A percentile compares a stretch with the other conserved stretches of the same genome.
Conservation (phyloP, 352 stramenopile genomes). For the Phytophthora quininea region DNA sequence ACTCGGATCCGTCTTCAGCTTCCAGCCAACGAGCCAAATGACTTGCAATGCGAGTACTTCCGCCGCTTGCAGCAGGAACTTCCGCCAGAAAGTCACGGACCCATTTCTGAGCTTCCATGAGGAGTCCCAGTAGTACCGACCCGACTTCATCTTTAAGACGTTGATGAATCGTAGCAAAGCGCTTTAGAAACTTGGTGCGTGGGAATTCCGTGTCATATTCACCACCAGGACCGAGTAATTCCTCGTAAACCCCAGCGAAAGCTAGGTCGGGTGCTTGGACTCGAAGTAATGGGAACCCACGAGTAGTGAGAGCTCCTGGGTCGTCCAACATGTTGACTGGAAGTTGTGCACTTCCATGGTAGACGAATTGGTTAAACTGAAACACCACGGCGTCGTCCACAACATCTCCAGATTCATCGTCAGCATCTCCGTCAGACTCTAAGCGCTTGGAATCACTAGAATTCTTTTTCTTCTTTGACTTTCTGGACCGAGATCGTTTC, state of each 20-base stretch:
- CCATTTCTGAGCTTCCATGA: conserved; percentile 63
- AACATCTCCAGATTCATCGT: conserved; percentile 31
- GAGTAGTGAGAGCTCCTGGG: conserved; percentile 39
- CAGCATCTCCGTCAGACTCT: conserved; percentile 22
- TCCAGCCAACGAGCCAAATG: conserved; percentile 67
- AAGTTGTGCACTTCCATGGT: conserved; percentile 43
- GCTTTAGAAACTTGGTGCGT: conserved; percentile 27
- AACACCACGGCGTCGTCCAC: conserved; percentile 54
- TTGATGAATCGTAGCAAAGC: conserved; percentile 24
- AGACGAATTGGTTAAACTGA: conserved; percentile 72
- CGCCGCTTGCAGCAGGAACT: conserved; percentile 44
- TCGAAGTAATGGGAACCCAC: conserved; percentile 51
- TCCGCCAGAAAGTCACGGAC: conserved; percentile 55
- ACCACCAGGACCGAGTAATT: conserved; percentile 32
- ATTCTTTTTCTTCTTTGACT: conserved; percentile 12
- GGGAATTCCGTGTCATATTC: conserved; percentile 22
- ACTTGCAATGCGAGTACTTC: conserved; percentile 15
- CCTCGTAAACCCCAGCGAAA: conserved; percentile 41
- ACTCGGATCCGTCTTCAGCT: conserved; percentile 48
- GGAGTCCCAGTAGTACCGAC: conserved; percentile 40
- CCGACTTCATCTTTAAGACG: conserved; percentile 39
- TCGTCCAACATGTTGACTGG: conserved; percentile 41
- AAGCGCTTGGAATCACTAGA: conserved; percentile 4
- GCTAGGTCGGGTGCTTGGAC: conserved; percentile 46
- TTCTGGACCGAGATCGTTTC: conserved; percentile 12